These are phyloP conservation scores for Microbotryum intermedium DNA, from an alignment of 1,284 basidiomycete species.

Conservation along the genomic window DNA sequence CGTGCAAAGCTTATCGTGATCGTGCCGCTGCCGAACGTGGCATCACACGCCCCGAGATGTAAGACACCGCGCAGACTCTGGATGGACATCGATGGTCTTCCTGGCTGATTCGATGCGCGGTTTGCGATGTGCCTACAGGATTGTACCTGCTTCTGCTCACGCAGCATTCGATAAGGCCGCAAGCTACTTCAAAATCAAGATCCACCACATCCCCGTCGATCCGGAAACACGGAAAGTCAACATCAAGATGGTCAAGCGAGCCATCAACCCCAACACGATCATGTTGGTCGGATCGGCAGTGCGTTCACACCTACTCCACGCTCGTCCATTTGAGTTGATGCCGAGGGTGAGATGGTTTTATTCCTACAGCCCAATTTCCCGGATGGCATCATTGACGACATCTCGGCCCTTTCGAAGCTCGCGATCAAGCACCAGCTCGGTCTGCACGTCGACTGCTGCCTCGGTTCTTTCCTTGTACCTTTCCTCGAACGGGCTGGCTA, in stretches of 20 bases:
- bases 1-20: conserved; percentile 86
- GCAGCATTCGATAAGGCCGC: conserved; percentile 83
- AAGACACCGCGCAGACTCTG: neutral
- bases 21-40: conserved; percentile 81
- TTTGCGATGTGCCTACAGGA: conserved; percentile 44
- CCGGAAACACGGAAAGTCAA: conserved; percentile 69
- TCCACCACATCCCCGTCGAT: conserved; percentile 83
- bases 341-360: conserved; percentile 3
- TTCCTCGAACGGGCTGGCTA: conserved; percentile 59
- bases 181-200: conserved; percentile 83
- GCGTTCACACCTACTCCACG: neutral
- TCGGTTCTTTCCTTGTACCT: conserved; percentile 84
- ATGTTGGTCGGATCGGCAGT: conserved; percentile 46
- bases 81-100: neutral
- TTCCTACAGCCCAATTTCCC: conserved; percentile 64
- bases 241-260: conserved; percentile 65
- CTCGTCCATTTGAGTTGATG: neutral
- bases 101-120: neutral
- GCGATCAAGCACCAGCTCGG: conserved; percentile 71
- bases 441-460: conserved; percentile 77
- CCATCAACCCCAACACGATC: conserved; percentile 74
- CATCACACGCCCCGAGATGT: conserved; percentile 89
- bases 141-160: conserved; percentile 77
- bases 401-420: conserved; percentile 65
- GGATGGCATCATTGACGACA: conserved; percentile 82